These are phyloP conservation scores for Aleurites moluccanus DNA, from an alignment of 441 rosid species.

Conservation along the genomic window DNA sequence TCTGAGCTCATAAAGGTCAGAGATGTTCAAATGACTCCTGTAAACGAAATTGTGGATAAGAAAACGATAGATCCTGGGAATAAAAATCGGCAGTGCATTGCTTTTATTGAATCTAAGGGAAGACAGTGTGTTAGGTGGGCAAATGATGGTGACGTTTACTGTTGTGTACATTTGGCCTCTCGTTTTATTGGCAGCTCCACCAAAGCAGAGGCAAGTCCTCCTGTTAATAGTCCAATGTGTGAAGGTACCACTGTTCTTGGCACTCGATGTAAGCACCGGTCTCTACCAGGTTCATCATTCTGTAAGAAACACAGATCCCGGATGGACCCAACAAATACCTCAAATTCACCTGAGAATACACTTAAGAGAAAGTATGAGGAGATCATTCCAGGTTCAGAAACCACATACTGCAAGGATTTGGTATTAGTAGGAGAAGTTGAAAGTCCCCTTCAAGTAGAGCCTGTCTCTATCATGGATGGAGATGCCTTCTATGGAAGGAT, in stretches of 20 bases:
- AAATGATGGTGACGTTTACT: conserved; percentile 92
- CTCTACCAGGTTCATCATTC: conserved; percentile 74
- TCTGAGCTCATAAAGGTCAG: conserved; percentile 37
- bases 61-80: conserved; percentile 53
- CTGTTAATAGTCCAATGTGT: conserved; percentile 68
- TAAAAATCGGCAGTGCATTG: conserved; percentile 79
- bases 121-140: conserved; percentile 99
- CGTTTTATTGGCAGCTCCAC: conserved; percentile 68
- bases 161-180: conserved; percentile 97
- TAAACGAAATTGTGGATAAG: conserved; percentile 39
- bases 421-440: conserved; percentile 51
- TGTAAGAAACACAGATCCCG: conserved; percentile 95
- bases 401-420: conserved; percentile 48
- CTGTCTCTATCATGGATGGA: conserved; percentile 39
- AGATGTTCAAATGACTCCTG: conserved; percentile 44
- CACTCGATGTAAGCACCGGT: conserved; percentile 90
- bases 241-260: conserved; percentile 98
- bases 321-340: conserved; percentile 33
- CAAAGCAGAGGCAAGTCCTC: conserved; percentile 53
- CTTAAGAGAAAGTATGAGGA: conserved; percentile 63
- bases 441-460: conserved; percentile 50
- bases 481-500: conserved; percentile 36
- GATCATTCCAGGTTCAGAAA: conserved; percentile 40
- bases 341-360: conserved; percentile 36
- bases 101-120: conserved; percentile 93